A percentile compares a stretch with the other conserved stretches of the same genome.
phyloP scores from a whole-genome alignment of 2,329 filamentous ascomycete genomes.

The Neofusicoccum kwambonambiense region DNA sequence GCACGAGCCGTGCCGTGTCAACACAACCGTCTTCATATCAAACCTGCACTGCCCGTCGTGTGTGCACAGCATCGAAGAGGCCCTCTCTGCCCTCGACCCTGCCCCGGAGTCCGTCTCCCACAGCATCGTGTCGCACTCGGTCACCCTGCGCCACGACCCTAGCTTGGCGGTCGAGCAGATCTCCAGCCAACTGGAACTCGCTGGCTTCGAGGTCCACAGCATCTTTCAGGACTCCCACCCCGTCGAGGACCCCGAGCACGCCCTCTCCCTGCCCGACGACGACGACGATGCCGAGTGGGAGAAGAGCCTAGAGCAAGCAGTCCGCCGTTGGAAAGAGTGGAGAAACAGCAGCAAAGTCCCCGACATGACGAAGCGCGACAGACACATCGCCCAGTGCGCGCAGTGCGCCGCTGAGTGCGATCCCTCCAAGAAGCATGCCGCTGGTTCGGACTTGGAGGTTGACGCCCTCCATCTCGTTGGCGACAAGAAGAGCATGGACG shows the following conservation, averaged over 20 bases:
- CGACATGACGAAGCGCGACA: slow-evolving; percentile 31
- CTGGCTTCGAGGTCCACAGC: slow-evolving; percentile 60
- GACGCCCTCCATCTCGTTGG: not conserved
- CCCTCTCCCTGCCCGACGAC: not conserved
- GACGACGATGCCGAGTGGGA: slow-evolving; percentile 29
- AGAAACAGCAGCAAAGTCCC: slow-evolving; percentile 18
- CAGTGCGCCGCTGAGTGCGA: slow-evolving; percentile 32
- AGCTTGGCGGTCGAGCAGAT: slow-evolving; percentile 43
- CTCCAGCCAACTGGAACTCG: slow-evolving; percentile 50
- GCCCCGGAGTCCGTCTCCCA: slow-evolving; percentile 60
- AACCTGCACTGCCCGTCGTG: slow-evolving; percentile 80
- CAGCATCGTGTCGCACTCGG: slow-evolving; percentile 69
- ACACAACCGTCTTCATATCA: slow-evolving; percentile 63
- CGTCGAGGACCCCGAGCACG: slow-evolving; percentile 17
- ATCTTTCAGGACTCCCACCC: slow-evolving; percentile 38
- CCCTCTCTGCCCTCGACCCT: slow-evolving; percentile 51
- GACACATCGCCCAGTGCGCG: slow-evolving; percentile 35
- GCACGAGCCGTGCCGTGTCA: slow-evolving; percentile 23
- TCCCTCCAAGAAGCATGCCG: slow-evolving; percentile 11
- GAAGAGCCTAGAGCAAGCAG: slow-evolving; percentile 35
- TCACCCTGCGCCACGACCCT: slow-evolving; percentile 58
- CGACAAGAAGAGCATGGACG: not conserved
- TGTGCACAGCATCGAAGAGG: slow-evolving; percentile 63
- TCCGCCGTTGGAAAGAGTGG: slow-evolving; percentile 29
- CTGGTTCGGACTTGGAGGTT: not conserved